Evolutionary conservation across 2,329 filamentous ascomycete genomes (phyloP), one percentile per base, ranked within the genome.

Genomic region (Sporothrix pseudoabietina): DNA sequence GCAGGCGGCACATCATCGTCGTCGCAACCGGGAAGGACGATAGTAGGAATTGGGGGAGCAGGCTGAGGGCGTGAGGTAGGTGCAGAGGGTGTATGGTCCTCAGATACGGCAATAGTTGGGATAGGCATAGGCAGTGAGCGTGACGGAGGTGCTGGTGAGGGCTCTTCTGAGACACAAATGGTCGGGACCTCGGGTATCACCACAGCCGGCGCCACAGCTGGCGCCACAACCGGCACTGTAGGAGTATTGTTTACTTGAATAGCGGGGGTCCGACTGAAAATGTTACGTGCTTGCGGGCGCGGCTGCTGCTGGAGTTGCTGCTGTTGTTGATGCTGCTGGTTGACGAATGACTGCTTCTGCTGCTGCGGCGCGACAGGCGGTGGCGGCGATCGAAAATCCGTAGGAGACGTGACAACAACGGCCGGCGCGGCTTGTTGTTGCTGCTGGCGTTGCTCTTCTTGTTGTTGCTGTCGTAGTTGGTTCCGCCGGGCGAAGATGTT

Each of bases 401-500:
- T 82, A 83, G 84, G 80, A 87, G 87, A 81, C 84, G 84, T 78
- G 84, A 88, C 84, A 87, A 82, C 76, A 89, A 85, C 85, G 82
- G 87, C 78, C 79, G 81, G 79, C 82, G 85, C 32, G 32, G 30
- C 39, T 30, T 49, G 65, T 39, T 52, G 65, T 9, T 22, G 35
- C 35, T 65, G 71, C 35, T 57, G 44, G 5, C 44, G 59, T 30
- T 69, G 35, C 49, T 39, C 52, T 22, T 52, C 44, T n/a, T 54
- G 65, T n/a, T 69, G 65, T 30, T 69, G 65, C 26, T 69, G 71
- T n/a, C 49, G 52, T 12, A 49, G 63, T 26, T 69, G 66, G 39
- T 82, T 80, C 75, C 78, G 80, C 78, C 78, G 74, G 75, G 73
- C 73, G 9, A 73, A 73, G 44, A 69, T 74, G 71, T 73, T 74